phyloP scores from a whole-genome alignment of 1,284 basidiomycete species.

The Fomitopsis palustris region DNA sequence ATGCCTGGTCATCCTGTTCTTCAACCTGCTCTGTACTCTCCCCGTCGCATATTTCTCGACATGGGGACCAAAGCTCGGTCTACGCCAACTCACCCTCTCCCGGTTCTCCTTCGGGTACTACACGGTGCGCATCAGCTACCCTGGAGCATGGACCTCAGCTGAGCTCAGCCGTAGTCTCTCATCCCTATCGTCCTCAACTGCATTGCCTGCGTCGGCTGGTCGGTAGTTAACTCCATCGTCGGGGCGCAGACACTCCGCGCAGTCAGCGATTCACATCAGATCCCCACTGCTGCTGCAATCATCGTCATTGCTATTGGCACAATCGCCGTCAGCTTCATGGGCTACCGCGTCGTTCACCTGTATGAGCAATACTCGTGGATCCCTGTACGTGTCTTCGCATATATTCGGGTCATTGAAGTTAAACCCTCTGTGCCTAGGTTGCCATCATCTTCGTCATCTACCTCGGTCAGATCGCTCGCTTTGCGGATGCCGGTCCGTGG shows the following conservation, averaged over 20 bases:
- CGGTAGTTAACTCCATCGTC: constrained; percentile 35
- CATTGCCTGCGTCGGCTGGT: constrained; percentile 32
- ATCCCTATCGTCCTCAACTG: constrained; percentile 26
- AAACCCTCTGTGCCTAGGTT: neutral
- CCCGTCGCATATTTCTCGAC: constrained; percentile 32
- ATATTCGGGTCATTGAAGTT: neutral
- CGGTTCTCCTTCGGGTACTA: constrained; percentile 28
- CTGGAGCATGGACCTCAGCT: too few relatives aligned
- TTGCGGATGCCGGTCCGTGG: constrained; percentile 22
- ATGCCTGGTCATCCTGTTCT: constrained; percentile 32
- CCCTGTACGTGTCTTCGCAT: constrained; percentile 23
- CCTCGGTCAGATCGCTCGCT: constrained; percentile 24
- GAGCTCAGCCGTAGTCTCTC: constrained; percentile 16
- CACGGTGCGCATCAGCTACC: constrained; percentile 7
- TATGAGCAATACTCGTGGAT: constrained; percentile 38
- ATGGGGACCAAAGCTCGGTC: constrained; percentile 32
- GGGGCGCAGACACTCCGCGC: constrained; percentile 29
- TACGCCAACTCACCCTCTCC: constrained; percentile 35
- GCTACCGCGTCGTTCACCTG: constrained; percentile 38
- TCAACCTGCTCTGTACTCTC: constrained; percentile 33
- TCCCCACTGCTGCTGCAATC: constrained; percentile 30
- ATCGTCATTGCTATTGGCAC: constrained; percentile 34
- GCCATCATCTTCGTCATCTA: constrained; percentile 30
- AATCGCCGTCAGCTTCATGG: constrained; percentile 35
- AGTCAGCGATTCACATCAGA: constrained; percentile 24